phyloP scores from a whole-genome alignment of 139 green algal genomes.

The Chlorella sp. region DNA sequence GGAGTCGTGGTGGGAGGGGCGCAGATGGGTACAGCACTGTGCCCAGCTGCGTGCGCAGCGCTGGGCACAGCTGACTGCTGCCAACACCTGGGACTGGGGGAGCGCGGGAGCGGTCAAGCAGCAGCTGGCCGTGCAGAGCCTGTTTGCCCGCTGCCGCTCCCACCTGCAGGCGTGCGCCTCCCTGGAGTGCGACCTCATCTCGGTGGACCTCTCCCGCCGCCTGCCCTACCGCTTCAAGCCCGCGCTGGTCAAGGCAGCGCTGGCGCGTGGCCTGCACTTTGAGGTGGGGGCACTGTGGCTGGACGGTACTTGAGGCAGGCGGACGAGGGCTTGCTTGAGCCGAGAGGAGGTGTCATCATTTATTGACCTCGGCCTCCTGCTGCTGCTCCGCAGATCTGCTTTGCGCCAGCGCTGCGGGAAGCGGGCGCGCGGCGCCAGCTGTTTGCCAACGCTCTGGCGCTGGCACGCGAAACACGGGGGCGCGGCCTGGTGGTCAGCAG shows the following conservation, averaged over 20 bases:
- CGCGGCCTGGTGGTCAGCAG: conserved; percentile 67
- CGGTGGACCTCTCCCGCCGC: conserved; percentile 55
- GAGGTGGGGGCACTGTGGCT: conserved; percentile 42
- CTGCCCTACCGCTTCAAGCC: conserved; percentile 56
- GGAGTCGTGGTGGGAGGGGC: no score
- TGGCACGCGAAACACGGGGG: conserved; percentile 53
- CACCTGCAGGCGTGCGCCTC: conserved; percentile 48
- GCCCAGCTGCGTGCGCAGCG: no score
- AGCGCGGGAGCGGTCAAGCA: no score
- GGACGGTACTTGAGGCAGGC: not conserved
- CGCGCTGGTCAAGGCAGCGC: conserved; percentile 43
- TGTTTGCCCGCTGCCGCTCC: no score
- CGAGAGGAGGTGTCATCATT: not conserved
- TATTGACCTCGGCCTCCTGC: not conserved
- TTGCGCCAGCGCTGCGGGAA: conserved; percentile 46
- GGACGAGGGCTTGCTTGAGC: not conserved
- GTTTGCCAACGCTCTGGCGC: conserved; percentile 60
- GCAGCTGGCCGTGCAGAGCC: no score
- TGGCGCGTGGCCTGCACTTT: conserved; percentile 67
- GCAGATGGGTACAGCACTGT: no score
- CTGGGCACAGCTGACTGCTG: no score
- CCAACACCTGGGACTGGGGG: no score
- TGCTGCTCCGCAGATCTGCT: conserved; percentile 43
- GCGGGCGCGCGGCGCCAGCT: conserved; percentile 49
- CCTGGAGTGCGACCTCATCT: conserved; percentile 70